Base-by-base conservation (phyloP, 805 yeast species). In the Geotrichum ghanense region DNA sequence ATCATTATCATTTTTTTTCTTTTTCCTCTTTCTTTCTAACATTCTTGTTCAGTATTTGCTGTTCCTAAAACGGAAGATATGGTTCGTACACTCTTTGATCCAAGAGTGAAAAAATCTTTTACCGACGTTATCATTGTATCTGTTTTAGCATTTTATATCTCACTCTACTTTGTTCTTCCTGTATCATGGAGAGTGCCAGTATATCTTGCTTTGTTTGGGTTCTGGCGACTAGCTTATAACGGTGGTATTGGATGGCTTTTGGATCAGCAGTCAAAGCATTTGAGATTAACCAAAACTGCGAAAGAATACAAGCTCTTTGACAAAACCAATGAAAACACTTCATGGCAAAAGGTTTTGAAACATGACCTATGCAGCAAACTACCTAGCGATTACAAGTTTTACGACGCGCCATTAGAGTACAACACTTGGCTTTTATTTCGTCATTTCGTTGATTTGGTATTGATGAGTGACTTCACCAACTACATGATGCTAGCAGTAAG, bases 381-480 rank as follows among this genome's bases (percentile, higher is more conserved):
- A 68, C 59, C 62, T 17, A 26, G 41, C 24, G 57, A 63, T 20
- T 61, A 69, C 44, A 65, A 66, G 19, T 53, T 66, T 25, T 67
- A 69, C 50, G 51, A 56, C 23, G 60, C 62, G 37, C 95, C 95
- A 1, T 67, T 75, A 44, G 95, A 84, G 60, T 81, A 81, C 66
- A 85, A 83, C 62, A 78, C 89, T 23, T 85, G 95, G 95, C 68
- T 86, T 27, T 58, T 85, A 14, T 85, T 81, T 64, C 71, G 95
- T 46, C 83, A 81, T 58, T 71, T 81, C 45, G 95, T 85, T 14
- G 94, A 85, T 61, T 72, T 85, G 61, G 78, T 85, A 45, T 70
- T 85, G 56, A 84, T 85, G 94, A 83, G 79, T 62, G 95, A 85
- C 64, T 85, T 85, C 60, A 74, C 80, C 24, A 75, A 85, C 19